Evolutionary conservation across 1,284 basidiomycete species (phyloP), one percentile per base, ranked within the genome.

Genomic region (Sanghuangporus baumii): DNA sequence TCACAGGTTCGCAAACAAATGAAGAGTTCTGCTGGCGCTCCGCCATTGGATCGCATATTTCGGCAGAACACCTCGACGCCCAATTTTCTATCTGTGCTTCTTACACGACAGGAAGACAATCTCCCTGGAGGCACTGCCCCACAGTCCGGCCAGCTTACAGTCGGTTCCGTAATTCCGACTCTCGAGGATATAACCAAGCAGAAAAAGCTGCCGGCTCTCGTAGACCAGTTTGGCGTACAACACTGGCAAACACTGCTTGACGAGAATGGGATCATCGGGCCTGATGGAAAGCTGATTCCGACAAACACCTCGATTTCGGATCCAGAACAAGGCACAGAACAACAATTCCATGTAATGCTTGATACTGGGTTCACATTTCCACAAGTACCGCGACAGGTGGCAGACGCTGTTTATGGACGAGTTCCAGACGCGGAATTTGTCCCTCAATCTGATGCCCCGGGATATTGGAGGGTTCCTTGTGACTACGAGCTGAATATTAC

Each of bases 141-240:
- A 14, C 60, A 65, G 34, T 52, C 73, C 1, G 78, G 78, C 1
- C 71, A 78, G 62, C 63, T 79, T 56, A 79, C 78, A 3, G 51
- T 70, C 23, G 65, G 67, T 14, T 66, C 69, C 9, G 51, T 68
- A 38, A 59, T 69, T 16, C 65, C 67, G 12, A 65, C 61, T 18
- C 57, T 63, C 48, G 67, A 66, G 48, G 61, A 57, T 18, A 64
- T 70, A 40, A 57, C 64, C 11, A 64, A 57, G 12, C 66, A 68
- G 48, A 62, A 61, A 8, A 56, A 69, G 41, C 60, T 70, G 3
- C 64, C 68, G 40, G 69, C 68, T 3, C 40, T 67, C 12, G 54
- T 41, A 36, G 65, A 66, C 20, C 43, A 63, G 26, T 62, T 61
- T 38, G 52, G 56, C 11, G 62, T 63, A n/a, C 69, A 70, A 51